Base-by-base conservation (phyloP, 1,284 basidiomycete genomes). In the Pyrrhoderma lamaoense region DNA sequence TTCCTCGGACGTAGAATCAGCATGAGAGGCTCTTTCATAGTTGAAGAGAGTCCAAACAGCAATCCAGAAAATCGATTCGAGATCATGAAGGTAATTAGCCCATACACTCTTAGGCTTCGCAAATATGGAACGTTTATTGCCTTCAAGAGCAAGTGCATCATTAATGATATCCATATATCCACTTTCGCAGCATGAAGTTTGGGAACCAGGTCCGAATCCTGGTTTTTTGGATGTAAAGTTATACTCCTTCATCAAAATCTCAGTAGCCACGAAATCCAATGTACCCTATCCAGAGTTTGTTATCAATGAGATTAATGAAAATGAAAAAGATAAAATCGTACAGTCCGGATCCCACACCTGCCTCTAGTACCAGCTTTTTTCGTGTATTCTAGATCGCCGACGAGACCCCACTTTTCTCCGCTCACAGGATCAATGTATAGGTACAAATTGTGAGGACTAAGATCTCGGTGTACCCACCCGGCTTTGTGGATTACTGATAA, bases 311-410 rank as follows among this genome's bases (percentile, higher is more conserved):
- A 23, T 16, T 2, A 19, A 25, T 8, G 31, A 44, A n/a, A 11
- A 18, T 16, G 35, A 21, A 13, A 11, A 42, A 16, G 40, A 42
- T 19, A 47, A 18, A 2, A 36, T 49, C 3, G 35, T 38, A 49
- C 47, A 13, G 47, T 39, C 18, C n/a, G 18, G 8, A 40, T 23
- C 13, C 39, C 36, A 27, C 22, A 22, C 18, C 39, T 18, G 5
- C 3, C 19, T 16, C 21, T 22, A 7, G 8, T 4, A 8, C 22
- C 18, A 21, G 19, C 40, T 23, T 8, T 11, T 38, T 40, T 49
- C 37, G 47, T 22, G 27, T 49, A 49, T 40, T 49, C 47, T 4
- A 49, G 39, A 21, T 49, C 47, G 3, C 36, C 47, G n/a, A 49
- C 21, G 7, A 49, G 13, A 3, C 47, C 47, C 1, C 36, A 18